Base-by-base conservation (phyloP, 306 rosid genomes). In the Myrica gale region DNA sequence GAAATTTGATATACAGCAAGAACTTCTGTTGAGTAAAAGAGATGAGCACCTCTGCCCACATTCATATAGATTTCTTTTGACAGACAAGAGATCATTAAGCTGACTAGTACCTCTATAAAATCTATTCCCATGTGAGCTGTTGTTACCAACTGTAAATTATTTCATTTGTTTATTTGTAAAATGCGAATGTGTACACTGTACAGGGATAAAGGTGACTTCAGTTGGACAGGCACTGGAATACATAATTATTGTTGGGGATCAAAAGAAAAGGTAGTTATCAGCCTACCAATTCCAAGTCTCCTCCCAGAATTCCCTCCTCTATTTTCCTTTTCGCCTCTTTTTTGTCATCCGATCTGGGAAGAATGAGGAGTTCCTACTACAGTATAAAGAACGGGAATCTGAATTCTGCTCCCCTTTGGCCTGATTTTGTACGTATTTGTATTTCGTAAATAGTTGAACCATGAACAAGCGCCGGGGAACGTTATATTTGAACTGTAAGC, bases 261-360 rank as follows among this genome's bases (percentile, higher is more conserved):
- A 69, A 80, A 84, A 67, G 73, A 48, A 78, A 78, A 78, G 83
- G 79, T 74, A 5, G 83, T 57, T 51, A 81, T 74, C 42, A 37
- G 65, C 61, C 23, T 10, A 71, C 62, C 71, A 43, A 76, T 69
- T 73, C 41, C 75, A 80, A 73, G 57, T 72, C 67, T 55, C 53
- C 56, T 57, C 68, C 79, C 74, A 66, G 52, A 56, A 76, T 80
- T 80, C 78, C 62, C 81, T 74, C 62, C 81, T 74, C 76, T 51
- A 19, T 37, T 69, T 78, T 41, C 78, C 80, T 58, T 78, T 78
- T 74, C 58, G 82, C 83, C 83, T 77, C 69, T 58, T 84, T 75
- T 78, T 74, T 78, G 83, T 65, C 74, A 74, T 78, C 78, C 74
- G 85, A 84, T 78, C 82, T 81, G 85, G 85, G 78, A 81, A 81